A percentile compares a stretch with the other conserved stretches of the same genome.
These are phyloP conservation scores for Claviceps sp. DNA, from an alignment of 2,329 filamentous ascomycete species.

Conservation along the genomic window DNA sequence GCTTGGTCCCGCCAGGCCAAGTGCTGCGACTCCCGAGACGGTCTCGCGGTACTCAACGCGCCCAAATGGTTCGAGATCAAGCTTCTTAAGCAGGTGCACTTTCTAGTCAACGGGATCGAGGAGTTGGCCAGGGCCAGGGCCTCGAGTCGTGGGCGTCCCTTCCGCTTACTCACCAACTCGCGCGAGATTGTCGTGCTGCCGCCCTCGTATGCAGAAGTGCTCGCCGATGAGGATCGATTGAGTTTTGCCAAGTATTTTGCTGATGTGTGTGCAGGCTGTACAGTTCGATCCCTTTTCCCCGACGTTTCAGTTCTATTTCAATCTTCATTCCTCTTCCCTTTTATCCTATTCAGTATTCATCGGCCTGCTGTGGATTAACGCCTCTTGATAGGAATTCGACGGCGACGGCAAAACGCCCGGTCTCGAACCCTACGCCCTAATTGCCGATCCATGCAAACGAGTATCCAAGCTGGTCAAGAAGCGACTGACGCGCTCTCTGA, in stretches of 20 bases:
- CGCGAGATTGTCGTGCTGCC: conserved; percentile 7
- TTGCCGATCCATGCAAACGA: conserved; percentile 6
- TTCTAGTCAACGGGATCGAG: conserved; percentile 4
- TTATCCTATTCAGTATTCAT: neutral
- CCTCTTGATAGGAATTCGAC: conserved; percentile 4
- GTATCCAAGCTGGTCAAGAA: conserved; percentile 5
- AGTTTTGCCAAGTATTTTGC: conserved; percentile 7
- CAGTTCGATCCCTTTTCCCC: neutral
- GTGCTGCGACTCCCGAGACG: neutral
- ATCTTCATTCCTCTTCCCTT: neutral
- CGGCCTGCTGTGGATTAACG: neutral
- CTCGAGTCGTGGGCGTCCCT: conserved; percentile 1
- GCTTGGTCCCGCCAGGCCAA: neutral
- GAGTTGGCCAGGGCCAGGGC: conserved; percentile 5
- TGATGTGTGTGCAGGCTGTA: conserved; percentile 1
- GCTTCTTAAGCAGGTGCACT: conserved; percentile 3
- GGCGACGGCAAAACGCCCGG: conserved; percentile 7
- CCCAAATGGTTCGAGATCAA: conserved; percentile 6
- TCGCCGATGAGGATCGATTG: conserved; percentile 3
- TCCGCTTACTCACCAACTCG: conserved; percentile 7
- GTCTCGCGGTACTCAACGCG: conserved; percentile 3
- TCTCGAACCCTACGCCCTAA: conserved; percentile 6
- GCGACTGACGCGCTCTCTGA: conserved; percentile 6
- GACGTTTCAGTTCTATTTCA: neutral
- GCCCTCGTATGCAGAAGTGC: conserved; percentile 5